These are phyloP conservation scores for Rauvolfia tetraphylla DNA, from an alignment of 257 asterid genomes.

Conservation along the genomic window DNA sequence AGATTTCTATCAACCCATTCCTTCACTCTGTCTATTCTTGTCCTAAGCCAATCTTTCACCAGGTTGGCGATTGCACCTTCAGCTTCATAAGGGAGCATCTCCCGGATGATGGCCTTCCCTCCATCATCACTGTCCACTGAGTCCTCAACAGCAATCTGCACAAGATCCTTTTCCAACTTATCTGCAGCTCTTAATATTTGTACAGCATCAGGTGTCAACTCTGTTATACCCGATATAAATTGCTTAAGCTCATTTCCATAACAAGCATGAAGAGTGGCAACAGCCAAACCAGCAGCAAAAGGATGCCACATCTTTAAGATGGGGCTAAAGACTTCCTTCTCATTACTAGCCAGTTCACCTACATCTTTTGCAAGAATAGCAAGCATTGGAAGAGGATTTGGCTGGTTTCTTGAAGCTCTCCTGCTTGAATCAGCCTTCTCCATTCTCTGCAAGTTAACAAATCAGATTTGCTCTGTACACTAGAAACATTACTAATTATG, in stretches of 20 bases:
- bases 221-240: conserved; percentile 74
- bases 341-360: conserved; percentile 76
- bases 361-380: conserved; percentile 96
- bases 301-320: conserved; percentile 95
- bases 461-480: conserved; percentile 4
- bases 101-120: conserved; percentile 96
- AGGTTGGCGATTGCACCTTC: conserved; percentile 80
- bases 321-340: conserved; percentile 78
- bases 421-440: conserved; percentile 96
- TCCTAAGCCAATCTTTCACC: conserved; percentile 90
- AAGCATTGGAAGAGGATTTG: conserved; percentile 87
- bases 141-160: conserved; percentile 94
- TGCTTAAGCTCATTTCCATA: conserved; percentile 95
- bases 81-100: conserved; percentile 99
- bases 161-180: conserved; percentile 91
- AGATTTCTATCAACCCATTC: conserved; percentile 93
- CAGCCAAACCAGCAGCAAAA: conserved; percentile 94
- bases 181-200: conserved; percentile 94
- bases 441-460: conserved; percentile 59
- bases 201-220: conserved; percentile 95
- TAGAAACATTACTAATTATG: not conserved
- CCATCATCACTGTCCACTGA: conserved; percentile 99
- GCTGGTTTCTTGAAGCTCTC: conserved; percentile 82
- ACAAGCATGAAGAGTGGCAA: conserved; percentile 92
- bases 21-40: conserved; percentile 75